Conservation (phyloP, 2,329 filamentous ascomycete species). For the Tolypocladium sp. region DNA sequence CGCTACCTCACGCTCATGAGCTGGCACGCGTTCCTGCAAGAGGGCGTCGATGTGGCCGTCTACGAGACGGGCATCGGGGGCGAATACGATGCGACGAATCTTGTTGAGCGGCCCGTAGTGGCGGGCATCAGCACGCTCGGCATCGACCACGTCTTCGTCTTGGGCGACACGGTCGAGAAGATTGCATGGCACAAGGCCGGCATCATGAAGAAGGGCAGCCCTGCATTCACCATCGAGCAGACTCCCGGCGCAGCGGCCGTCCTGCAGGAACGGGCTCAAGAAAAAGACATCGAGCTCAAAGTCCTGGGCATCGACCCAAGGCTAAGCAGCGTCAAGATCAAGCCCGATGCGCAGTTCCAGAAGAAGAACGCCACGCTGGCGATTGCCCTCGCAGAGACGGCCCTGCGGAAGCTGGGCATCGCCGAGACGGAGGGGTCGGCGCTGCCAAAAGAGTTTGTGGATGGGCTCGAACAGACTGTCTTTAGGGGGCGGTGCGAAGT, state of each 20-base stretch:
- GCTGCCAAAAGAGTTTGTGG: constrained; percentile 56
- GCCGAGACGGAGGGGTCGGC: constrained; percentile 13
- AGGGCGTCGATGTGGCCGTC: constrained; percentile 53
- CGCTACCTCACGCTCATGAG: constrained; percentile 57
- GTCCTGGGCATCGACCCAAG: constrained; percentile 37
- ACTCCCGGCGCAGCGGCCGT: constrained; percentile 34
- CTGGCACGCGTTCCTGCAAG: constrained; percentile 56
- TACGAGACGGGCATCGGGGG: constrained; percentile 62
- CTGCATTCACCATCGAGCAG: constrained; percentile 50
- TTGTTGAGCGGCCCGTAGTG: constrained; percentile 48
- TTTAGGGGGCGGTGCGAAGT: constrained; percentile 73
- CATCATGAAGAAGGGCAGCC: constrained; percentile 53
- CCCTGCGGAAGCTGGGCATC: constrained; percentile 34
- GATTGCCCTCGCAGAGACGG: constrained; percentile 41
- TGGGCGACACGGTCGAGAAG: constrained; percentile 53
- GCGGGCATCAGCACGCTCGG: constrained; percentile 57
- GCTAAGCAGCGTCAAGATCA: constrained; percentile 35
- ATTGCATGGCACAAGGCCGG: constrained; percentile 71
- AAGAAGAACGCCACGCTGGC: constrained; percentile 48
- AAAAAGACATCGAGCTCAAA: constrained; percentile 38
- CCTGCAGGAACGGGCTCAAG: constrained; percentile 38
- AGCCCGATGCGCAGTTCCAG: constrained; percentile 47
- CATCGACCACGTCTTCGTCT: constrained; percentile 56
- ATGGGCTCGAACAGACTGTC: constrained; percentile 65
- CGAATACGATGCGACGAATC: constrained; percentile 60